Percentiles rank a stretch among this genome's conserved stretches.
Conservation (phyloP, 495 filamentous ascomycete genomes). For the Penicillium verhagenii region DNA sequence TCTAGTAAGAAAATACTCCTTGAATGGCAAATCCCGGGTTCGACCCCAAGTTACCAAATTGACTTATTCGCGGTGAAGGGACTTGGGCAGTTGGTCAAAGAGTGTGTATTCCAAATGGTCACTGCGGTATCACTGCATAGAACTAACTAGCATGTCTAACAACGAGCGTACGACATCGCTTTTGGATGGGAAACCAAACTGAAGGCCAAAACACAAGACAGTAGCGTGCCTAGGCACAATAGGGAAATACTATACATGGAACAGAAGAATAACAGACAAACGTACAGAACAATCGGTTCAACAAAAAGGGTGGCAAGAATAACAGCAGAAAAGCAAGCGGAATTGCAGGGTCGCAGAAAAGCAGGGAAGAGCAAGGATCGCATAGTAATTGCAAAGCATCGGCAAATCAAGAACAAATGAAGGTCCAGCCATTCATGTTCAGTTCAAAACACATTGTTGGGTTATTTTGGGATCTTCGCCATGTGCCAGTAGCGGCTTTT, state of each 20-base stretch:
- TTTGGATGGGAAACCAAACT: not conserved
- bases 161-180: too few relatives aligned
- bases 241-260: not conserved
- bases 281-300: not conserved
- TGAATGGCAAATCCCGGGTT: not conserved
- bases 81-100: not conserved
- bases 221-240: not conserved
- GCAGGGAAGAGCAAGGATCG: not conserved
- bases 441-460: not conserved
- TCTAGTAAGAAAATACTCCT: not conserved
- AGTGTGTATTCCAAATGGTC: not conserved
- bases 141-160: not conserved
- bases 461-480: slow-evolving; percentile 20
- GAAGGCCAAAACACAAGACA: not conserved
- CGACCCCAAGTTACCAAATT: not conserved
- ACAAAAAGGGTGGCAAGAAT: not conserved
- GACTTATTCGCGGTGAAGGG: not conserved
- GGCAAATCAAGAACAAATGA: not conserved
- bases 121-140: not conserved
- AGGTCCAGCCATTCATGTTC: not conserved
- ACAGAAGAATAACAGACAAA: not conserved
- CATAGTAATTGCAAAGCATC: not conserved
- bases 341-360: too few relatives aligned
- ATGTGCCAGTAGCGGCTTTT: slow-evolving; percentile 21
- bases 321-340: not conserved